These are phyloP conservation scores for Ceratobasidium sp. DNA, from an alignment of 1,284 basidiomycete species.

Conservation along the genomic window DNA sequence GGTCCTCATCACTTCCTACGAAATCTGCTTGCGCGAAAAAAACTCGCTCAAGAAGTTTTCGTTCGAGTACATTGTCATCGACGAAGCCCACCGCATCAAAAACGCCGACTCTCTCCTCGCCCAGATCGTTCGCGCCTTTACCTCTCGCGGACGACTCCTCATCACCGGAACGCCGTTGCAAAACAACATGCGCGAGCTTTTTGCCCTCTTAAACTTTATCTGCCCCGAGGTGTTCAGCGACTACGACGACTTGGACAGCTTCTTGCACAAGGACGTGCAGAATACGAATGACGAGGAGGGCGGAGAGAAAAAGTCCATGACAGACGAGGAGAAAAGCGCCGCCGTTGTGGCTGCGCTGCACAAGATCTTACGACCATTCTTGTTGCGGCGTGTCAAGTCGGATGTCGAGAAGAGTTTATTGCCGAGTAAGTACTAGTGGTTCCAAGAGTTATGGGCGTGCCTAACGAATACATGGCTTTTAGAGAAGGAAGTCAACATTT, in stretches of 20 bases:
- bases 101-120: slow-evolving; percentile 97
- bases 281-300: slow-evolving; percentile 59
- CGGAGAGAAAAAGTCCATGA: slow-evolving; percentile 59
- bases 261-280: slow-evolving; percentile 79
- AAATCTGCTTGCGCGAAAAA: slow-evolving; percentile 97
- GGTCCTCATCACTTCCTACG: slow-evolving; percentile 96
- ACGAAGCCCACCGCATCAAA: slow-evolving; percentile 99
- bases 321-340: slow-evolving; percentile 82
- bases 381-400: slow-evolving; percentile 94
- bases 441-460: background rate
- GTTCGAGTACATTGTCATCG: slow-evolving; percentile 99
- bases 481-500: slow-evolving; percentile 99
- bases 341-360: slow-evolving; percentile 98
- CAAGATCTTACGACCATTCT: slow-evolving; percentile 95
- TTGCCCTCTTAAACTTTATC: slow-evolving; percentile 95
- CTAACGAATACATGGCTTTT: slow-evolving; percentile 28
- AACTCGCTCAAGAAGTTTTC: slow-evolving; percentile 92
- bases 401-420: slow-evolving; percentile 98
- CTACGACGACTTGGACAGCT: slow-evolving; percentile 79
- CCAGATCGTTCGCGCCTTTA: slow-evolving; percentile 95
- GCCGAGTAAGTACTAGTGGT: slow-evolving; percentile 74
- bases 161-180: slow-evolving; percentile 98
- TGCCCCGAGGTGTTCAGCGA: slow-evolving; percentile 87
- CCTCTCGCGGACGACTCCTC: slow-evolving; percentile 87
- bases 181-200: slow-evolving; percentile 98